A percentile compares a stretch with the other conserved stretches of the same genome.
phyloP scores from a whole-genome alignment of 768 basidiomycete genomes.

The Suillus tomentosus region DNA sequence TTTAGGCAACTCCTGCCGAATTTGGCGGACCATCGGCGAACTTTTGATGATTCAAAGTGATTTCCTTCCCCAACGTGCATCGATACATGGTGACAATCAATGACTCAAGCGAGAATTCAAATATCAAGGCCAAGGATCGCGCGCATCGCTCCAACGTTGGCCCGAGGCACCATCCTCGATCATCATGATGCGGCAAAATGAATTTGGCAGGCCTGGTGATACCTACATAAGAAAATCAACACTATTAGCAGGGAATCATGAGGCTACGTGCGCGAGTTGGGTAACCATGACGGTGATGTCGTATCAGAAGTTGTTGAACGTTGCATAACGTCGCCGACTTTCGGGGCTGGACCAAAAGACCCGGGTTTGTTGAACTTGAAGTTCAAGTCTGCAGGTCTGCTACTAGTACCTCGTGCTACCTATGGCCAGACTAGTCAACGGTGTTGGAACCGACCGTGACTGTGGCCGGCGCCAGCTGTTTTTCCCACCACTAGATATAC shows the following conservation, averaged over 20 bases:
- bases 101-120: too few species aligned
- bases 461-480: background rate
- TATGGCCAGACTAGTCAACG: background rate
- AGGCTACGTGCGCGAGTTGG: background rate
- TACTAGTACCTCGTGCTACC: too few species aligned
- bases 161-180: too few species aligned
- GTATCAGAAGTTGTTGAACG: background rate
- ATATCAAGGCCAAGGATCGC: too few species aligned
- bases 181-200: too few species aligned
- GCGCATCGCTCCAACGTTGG: too few species aligned
- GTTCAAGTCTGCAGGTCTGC: too few species aligned
- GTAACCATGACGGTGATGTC: background rate
- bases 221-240: too few species aligned
- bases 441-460: background rate
- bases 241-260: too few species aligned
- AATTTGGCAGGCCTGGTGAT: too few species aligned
- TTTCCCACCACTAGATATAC: background rate
- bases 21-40: background rate
- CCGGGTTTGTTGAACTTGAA: too few species aligned
- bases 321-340: background rate
- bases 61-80: background rate
- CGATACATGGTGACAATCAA: background rate
- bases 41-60: background rate
- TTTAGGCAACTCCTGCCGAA: background rate
- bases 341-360: background rate